Percentiles rank a stretch among this genome's conserved stretches.
Evolutionary conservation across 1,139 yeast species (phyloP).

Genomic region (Sugiyamaella japonica): DNA sequence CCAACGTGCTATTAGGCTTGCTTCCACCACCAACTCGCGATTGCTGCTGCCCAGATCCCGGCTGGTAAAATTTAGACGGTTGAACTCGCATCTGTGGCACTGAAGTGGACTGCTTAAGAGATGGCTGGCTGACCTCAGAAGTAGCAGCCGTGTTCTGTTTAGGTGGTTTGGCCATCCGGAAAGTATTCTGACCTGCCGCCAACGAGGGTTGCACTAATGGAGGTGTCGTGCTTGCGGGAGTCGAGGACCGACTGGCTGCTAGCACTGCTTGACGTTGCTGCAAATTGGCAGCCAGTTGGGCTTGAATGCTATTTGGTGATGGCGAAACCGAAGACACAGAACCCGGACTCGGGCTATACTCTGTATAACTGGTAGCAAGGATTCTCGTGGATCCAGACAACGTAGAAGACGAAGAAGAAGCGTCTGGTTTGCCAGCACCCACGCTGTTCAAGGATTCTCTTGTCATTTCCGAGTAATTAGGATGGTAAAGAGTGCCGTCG

Average conservation of each 20-base stretch:
- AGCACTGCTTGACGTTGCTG: slow-evolving; percentile 19
- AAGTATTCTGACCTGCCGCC: slow-evolving; percentile 33
- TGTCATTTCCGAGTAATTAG: slow-evolving; percentile 29
- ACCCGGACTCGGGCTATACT: slow-evolving; percentile 3
- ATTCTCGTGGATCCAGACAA: slow-evolving; percentile 16
- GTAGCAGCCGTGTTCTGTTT: slow-evolving; percentile 5
- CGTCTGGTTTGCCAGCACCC: background rate
- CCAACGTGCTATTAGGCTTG: slow-evolving; percentile 11
- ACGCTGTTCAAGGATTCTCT: slow-evolving; percentile 21
- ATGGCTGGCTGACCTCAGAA: slow-evolving; percentile 11
- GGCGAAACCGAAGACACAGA: slow-evolving; percentile 19
- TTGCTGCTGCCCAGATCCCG: slow-evolving; percentile 9
- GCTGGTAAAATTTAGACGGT: slow-evolving; percentile 21
- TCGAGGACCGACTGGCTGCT: slow-evolving; percentile 14
- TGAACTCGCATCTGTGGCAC: slow-evolving; percentile 32
- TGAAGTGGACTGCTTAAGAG: slow-evolving; percentile 26
- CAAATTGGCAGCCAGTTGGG: slow-evolving; percentile 28
- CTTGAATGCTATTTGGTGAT: slow-evolving; percentile 30
- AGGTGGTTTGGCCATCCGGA: slow-evolving; percentile 25
- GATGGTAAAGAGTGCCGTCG: slow-evolving; percentile 25
- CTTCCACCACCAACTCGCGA: background rate
- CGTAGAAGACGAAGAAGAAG: background rate
- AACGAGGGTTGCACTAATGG: slow-evolving; percentile 28
- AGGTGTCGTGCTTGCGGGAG: slow-evolving; percentile 7
- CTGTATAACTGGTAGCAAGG: slow-evolving; percentile 8